Percentiles rank a stretch among this genome's conserved stretches.
Conservation (phyloP, 108 stramenopile genomes). For the Cyclotella sp. region DNA sequence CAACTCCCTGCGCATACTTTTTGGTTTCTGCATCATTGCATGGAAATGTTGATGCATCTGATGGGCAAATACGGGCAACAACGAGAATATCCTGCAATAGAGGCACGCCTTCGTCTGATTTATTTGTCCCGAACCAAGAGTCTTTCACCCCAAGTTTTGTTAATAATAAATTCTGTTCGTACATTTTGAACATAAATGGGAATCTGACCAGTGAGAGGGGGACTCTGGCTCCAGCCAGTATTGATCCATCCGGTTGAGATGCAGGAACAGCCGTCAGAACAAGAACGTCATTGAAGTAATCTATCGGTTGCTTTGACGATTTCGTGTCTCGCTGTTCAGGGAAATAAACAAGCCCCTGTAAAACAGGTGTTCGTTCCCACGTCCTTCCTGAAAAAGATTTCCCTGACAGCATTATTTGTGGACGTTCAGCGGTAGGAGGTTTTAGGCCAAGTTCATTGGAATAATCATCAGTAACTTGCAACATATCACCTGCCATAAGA, state of each 20-base stretch:
- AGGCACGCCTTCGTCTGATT: not conserved
- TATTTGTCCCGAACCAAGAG: conserved; percentile 20
- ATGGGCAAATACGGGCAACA: conserved; percentile 42
- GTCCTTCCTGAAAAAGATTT: not conserved
- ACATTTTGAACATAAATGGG: conserved; percentile 53
- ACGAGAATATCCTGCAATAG: conserved; percentile 39
- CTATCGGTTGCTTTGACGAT: conserved; percentile 6
- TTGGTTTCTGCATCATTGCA: conserved; percentile 43
- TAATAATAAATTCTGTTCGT: conserved; percentile 44
- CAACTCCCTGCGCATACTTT: conserved; percentile 43
- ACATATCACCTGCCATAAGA: not conserved
- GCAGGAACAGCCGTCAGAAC: conserved; percentile 52
- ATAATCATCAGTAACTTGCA: not conserved
- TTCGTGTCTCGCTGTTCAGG: conserved; percentile 18
- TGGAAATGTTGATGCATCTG: conserved; percentile 43
- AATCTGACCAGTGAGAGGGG: conserved; percentile 45
- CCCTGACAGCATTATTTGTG: conserved; percentile 24
- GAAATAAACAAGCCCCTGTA: conserved; percentile 56
- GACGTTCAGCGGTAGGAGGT: conserved; percentile 23
- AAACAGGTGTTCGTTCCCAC: conserved; percentile 23
- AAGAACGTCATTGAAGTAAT: conserved; percentile 42
- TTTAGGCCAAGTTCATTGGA: conserved; percentile 13
- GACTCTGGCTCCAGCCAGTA: conserved; percentile 55
- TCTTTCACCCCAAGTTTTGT: conserved; percentile 25
- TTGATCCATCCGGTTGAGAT: conserved; percentile 24